phyloP scores from a whole-genome alignment of 352 stramenopile species.

The Albugo laibachii region DNA sequence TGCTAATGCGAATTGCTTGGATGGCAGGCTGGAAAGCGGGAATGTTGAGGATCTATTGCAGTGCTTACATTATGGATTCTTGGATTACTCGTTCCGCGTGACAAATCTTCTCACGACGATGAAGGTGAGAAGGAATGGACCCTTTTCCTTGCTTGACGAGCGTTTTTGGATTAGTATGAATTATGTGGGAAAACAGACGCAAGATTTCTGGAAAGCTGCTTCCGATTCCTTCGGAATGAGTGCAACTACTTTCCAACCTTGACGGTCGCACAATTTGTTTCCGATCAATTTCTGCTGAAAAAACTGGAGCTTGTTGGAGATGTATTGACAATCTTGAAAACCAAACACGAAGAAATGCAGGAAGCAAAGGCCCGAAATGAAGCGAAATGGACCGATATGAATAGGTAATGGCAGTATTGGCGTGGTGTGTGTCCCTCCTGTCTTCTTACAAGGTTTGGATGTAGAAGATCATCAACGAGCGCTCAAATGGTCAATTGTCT shows the following conservation, averaged over 20 bases:
- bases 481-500: too few species aligned
- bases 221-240: constrained; percentile 49
- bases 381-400: too few species aligned
- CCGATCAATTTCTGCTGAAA: constrained; percentile 22
- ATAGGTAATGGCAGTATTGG: too few species aligned
- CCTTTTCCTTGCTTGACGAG: not conserved
- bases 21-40: constrained; percentile 13
- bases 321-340: constrained; percentile 18
- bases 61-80: constrained; percentile 41
- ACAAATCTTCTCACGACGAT: constrained; percentile 26
- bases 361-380: too few species aligned
- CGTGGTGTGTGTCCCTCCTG: too few species aligned
- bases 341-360: constrained; percentile 26
- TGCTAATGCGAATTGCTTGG: not conserved
- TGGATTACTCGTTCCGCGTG: constrained; percentile 55
- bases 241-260: constrained; percentile 51
- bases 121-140: not conserved
- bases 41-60: constrained; percentile 31
- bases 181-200: constrained; percentile 57
- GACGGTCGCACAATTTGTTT: constrained; percentile 36
- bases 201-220: constrained; percentile 52
- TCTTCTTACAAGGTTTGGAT: too few species aligned
- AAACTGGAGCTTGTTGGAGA: constrained; percentile 39
- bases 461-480: too few species aligned
- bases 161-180: constrained; percentile 19